A percentile compares a stretch with the other conserved stretches of the same genome.
phyloP scores from a whole-genome alignment of 108 stramenopile species.

The Cyclotella baltica region DNA sequence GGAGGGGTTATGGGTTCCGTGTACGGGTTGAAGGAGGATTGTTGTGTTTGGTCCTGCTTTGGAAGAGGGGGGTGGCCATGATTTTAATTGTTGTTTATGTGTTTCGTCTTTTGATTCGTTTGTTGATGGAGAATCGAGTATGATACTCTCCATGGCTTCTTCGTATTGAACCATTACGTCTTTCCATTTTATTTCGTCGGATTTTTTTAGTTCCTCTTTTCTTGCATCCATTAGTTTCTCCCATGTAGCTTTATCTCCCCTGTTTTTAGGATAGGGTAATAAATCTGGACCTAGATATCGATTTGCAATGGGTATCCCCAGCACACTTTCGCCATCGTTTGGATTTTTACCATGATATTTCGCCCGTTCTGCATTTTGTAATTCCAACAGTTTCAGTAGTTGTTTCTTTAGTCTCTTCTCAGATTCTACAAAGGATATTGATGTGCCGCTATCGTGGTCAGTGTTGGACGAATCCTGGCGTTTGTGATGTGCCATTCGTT shows the following conservation, averaged over 20 bases:
- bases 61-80: slow-evolving; percentile 31
- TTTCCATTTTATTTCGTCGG: slow-evolving; percentile 46
- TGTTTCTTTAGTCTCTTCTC: slow-evolving; percentile 56
- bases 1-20: slow-evolving; percentile 35
- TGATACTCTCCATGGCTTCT: slow-evolving; percentile 28
- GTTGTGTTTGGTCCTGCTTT: slow-evolving; percentile 25
- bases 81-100: not conserved
- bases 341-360: slow-evolving; percentile 16
- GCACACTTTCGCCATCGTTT: slow-evolving; percentile 24
- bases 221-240: slow-evolving; percentile 28
- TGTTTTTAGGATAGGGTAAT: slow-evolving; percentile 44
- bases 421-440: slow-evolving; percentile 52
- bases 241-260: slow-evolving; percentile 38
- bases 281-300: slow-evolving; percentile 54
- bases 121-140: not conserved
- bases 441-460: slow-evolving; percentile 3
- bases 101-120: not conserved
- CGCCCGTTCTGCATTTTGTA: slow-evolving; percentile 34
- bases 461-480: too few species aligned
- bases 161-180: slow-evolving; percentile 37
- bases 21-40: slow-evolving; percentile 45
- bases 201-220: slow-evolving; percentile 37
- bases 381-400: slow-evolving; percentile 37
- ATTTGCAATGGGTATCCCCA: slow-evolving; percentile 53
- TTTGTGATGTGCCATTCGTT: not conserved